A percentile compares a stretch with the other conserved stretches of the same genome.
These are phyloP conservation scores for Edaphochlamys debaryana DNA, from an alignment of 139 green algal species.

Conservation along the genomic window DNA sequence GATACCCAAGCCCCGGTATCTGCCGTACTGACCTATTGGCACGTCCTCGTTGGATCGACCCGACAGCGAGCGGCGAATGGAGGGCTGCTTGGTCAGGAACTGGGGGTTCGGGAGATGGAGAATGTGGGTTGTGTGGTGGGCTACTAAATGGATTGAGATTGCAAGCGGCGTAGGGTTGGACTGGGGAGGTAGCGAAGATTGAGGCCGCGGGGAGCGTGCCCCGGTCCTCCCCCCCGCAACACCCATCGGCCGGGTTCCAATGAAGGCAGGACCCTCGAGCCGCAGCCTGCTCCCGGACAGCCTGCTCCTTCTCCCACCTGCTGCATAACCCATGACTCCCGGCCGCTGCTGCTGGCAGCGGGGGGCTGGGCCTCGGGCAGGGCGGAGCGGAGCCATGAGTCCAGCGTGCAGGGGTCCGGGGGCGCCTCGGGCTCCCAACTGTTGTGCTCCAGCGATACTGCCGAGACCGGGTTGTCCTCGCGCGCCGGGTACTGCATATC, in stretches of 20 bases:
- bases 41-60: slow-evolving; percentile 1
- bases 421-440: slow-evolving; percentile 60
- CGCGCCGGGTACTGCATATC: slow-evolving; percentile 46
- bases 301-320: no score
- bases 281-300: no score
- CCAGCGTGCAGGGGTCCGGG: slow-evolving; percentile 51
- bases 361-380: slow-evolving; percentile 41
- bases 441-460: slow-evolving; percentile 38
- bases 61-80: not conserved
- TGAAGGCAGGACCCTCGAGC: no score
- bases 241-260: no score
- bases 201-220: no score
- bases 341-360: not conserved
- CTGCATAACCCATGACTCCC: slow-evolving; percentile 31
- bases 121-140: not conserved
- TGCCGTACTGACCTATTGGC: no score
- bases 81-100: slow-evolving; percentile 31
- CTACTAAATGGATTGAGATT: no score
- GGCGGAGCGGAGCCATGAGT: slow-evolving; percentile 58
- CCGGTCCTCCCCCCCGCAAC: no score
- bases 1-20: no score
- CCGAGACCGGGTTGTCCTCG: slow-evolving; percentile 41
- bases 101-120: not conserved
- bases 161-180: no score
- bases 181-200: no score